Evolutionary conservation across 306 rosid genomes (phyloP).

Genomic region (Castanea crenata): DNA sequence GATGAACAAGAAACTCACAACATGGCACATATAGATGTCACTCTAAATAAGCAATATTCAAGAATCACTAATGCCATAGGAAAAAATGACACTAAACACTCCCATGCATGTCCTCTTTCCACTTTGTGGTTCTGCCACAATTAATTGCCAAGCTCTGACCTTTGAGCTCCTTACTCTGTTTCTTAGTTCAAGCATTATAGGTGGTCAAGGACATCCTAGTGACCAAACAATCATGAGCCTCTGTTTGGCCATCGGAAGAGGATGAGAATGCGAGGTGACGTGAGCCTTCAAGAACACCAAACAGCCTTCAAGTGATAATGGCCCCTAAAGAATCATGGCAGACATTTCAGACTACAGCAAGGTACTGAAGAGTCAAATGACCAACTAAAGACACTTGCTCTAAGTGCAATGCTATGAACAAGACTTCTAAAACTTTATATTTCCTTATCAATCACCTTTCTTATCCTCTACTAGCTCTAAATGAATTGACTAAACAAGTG

Average conservation of each 20-base stretch:
- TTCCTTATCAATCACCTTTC: not conserved
- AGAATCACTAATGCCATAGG: not conserved
- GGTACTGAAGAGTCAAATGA: not conserved
- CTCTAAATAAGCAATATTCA: not conserved
- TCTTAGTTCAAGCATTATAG: not conserved
- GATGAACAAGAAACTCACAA: not conserved
- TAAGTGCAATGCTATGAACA: not conserved
- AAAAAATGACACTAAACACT: not conserved
- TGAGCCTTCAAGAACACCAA: not conserved
- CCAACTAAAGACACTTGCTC: not conserved
- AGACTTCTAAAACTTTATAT: not conserved
- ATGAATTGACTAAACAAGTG: not conserved
- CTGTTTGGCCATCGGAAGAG: not conserved
- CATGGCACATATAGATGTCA: not conserved
- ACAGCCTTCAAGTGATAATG: not conserved
- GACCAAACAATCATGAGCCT: no score
- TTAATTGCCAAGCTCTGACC: slow-evolving; percentile 4
- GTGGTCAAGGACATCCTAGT: not conserved
- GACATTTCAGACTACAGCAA: not conserved
- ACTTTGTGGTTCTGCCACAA: not conserved
- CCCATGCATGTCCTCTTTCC: not conserved
- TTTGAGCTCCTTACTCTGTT: not conserved
- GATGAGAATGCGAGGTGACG: not conserved
- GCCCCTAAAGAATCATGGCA: not conserved
- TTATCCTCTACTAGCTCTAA: not conserved